phyloP scores from a whole-genome alignment of 305 asterid species.

The Fraxinus albicans region DNA sequence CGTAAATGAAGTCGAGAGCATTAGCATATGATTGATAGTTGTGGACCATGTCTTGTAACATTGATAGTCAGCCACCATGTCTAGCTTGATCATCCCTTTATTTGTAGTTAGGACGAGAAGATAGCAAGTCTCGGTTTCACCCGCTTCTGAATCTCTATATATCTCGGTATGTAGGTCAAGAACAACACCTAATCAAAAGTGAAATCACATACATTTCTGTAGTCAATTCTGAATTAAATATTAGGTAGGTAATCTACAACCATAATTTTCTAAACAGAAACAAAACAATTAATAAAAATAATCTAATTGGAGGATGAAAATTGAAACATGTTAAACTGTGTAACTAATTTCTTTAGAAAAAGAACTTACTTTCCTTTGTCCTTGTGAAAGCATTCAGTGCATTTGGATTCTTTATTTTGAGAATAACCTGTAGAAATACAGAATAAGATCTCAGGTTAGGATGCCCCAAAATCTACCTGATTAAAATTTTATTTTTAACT shows the following conservation, averaged over 20 bases:
- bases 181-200: slow-evolving; percentile 45
- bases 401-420: slow-evolving; percentile 67
- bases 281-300: neutral
- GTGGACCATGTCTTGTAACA: slow-evolving; percentile 68
- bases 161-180: slow-evolving; percentile 67
- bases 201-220: neutral
- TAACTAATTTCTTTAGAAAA: neutral
- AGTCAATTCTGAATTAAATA: neutral
- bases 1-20: slow-evolving; percentile 59
- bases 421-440: slow-evolving; percentile 54
- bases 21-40: slow-evolving; percentile 77
- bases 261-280: neutral
- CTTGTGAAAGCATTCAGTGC: slow-evolving; percentile 60
- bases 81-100: slow-evolving; percentile 67
- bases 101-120: slow-evolving; percentile 64
- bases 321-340: slow-evolving; percentile 7
- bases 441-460: slow-evolving; percentile 17
- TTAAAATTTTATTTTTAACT: neutral
- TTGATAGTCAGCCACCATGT: slow-evolving; percentile 67
- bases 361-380: slow-evolving; percentile 63
- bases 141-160: slow-evolving; percentile 62
- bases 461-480: neutral
- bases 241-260: neutral
- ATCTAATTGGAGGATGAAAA: slow-evolving; percentile 13
- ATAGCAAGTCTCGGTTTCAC: slow-evolving; percentile 56